These are phyloP conservation scores for Macrocystidia cucumis DNA, from an alignment of 1,284 basidiomycete genomes.

Conservation along the genomic window DNA sequence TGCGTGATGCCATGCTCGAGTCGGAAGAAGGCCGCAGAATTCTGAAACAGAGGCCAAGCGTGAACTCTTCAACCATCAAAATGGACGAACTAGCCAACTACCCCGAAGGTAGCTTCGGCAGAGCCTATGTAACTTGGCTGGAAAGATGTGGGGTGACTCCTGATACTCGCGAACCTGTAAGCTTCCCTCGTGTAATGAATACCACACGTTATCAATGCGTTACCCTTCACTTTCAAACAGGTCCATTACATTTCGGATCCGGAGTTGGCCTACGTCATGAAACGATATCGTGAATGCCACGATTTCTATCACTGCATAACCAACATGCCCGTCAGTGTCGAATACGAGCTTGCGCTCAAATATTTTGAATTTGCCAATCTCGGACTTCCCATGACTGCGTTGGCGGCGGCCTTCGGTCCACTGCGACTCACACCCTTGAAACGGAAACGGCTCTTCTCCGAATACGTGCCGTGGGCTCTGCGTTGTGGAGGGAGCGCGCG, in stretches of 20 bases:
- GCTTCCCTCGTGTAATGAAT: constrained; percentile 18
- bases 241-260: constrained; percentile 93
- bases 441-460: constrained; percentile 52
- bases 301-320: constrained; percentile 93
- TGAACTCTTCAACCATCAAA: constrained; percentile 76
- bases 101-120: constrained; percentile 80
- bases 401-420: constrained; percentile 76
- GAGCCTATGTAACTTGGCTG: constrained; percentile 89
- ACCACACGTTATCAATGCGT: constrained; percentile 5
- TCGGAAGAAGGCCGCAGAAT: constrained; percentile 79
- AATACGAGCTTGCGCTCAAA: constrained; percentile 94
- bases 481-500: constrained; percentile 68
- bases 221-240: constrained; percentile 22
- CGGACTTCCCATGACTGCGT: constrained; percentile 80
- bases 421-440: constrained; percentile 53
- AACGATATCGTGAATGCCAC: constrained; percentile 96
- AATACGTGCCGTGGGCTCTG: constrained; percentile 90
- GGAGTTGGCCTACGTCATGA: constrained; percentile 94
- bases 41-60: constrained; percentile 76
- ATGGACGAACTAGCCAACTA: constrained; percentile 61
- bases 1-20: constrained; percentile 77
- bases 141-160: constrained; percentile 89
- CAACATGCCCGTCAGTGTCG: constrained; percentile 83
- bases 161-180: constrained; percentile 86
- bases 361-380: constrained; percentile 94